Conservation (phyloP, 345 rosid species). For the Pistacia integerrima region DNA sequence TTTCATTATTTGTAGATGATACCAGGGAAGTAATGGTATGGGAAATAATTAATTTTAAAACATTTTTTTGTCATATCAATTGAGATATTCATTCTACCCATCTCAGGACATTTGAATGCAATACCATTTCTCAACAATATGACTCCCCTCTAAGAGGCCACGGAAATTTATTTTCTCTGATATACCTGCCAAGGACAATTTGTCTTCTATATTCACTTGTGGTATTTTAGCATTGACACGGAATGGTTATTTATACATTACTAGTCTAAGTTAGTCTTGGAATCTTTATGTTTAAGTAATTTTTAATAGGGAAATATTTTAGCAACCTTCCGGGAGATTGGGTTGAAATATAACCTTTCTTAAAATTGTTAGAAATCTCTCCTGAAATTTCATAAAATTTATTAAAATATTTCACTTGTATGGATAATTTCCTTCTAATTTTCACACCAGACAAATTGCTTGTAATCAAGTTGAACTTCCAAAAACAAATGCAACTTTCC, state of each 20-base stretch:
- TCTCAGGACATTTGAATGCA: slow-evolving; percentile 14
- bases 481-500: no score
- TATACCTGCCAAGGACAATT: background rate
- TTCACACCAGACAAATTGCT: no score
- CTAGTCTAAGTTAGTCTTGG: background rate
- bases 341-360: no score
- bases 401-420: no score
- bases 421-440: no score
- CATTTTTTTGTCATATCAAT: slow-evolving; percentile 22
- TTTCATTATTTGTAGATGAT: no score
- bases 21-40: background rate
- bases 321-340: no score
- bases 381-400: no score
- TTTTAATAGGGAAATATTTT: no score
- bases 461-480: no score
- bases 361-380: no score
- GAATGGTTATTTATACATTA: background rate
- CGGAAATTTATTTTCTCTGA: slow-evolving; percentile 24
- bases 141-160: slow-evolving; percentile 16
- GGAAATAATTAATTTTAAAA: slow-evolving; percentile 9
- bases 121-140: slow-evolving; percentile 13
- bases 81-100: slow-evolving; percentile 13
- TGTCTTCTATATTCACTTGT: background rate
- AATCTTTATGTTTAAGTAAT: background rate
- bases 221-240: background rate